These are phyloP conservation scores for Oryza glaberrima DNA, from an alignment of 176 grass and related monocot species.

Conservation along the genomic window DNA sequence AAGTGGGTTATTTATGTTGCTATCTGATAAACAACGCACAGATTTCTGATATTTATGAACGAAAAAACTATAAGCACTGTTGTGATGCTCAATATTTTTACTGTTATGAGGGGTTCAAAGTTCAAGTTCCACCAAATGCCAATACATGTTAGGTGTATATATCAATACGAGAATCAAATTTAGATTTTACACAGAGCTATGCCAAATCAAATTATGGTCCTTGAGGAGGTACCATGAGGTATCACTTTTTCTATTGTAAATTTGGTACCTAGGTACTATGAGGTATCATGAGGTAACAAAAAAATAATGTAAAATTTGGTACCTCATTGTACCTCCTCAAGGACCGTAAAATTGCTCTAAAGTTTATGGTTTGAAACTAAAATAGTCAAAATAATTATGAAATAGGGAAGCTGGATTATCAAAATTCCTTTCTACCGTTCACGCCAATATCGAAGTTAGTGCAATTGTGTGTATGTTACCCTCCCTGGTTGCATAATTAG, in stretches of 20 bases:
- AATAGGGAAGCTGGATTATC: background rate
- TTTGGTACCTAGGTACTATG: too few species aligned
- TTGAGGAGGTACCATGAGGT: too few species aligned
- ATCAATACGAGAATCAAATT: too few species aligned
- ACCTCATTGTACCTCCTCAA: too few species aligned
- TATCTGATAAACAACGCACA: background rate
- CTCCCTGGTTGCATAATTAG: slow-evolving; percentile 7
- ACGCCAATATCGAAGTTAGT: background rate
- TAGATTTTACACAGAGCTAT: too few species aligned
- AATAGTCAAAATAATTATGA: slow-evolving; percentile 14
- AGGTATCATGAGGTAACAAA: too few species aligned
- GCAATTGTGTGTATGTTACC: background rate
- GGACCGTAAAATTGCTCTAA: too few species aligned
- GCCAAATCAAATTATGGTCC: too few species aligned
- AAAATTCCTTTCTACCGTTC: background rate
- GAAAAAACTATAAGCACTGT: background rate
- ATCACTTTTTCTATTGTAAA: too few species aligned
- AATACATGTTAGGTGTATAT: background rate
- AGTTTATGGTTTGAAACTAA: background rate
- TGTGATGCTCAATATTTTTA: background rate
- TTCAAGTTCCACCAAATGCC: slow-evolving; percentile 1
- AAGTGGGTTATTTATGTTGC: background rate
- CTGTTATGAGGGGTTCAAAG: background rate
- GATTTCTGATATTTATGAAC: background rate
- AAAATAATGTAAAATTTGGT: too few species aligned